Evolutionary conservation across 148 eudicot genomes (phyloP).

Genomic region (Cornus suecica): DNA sequence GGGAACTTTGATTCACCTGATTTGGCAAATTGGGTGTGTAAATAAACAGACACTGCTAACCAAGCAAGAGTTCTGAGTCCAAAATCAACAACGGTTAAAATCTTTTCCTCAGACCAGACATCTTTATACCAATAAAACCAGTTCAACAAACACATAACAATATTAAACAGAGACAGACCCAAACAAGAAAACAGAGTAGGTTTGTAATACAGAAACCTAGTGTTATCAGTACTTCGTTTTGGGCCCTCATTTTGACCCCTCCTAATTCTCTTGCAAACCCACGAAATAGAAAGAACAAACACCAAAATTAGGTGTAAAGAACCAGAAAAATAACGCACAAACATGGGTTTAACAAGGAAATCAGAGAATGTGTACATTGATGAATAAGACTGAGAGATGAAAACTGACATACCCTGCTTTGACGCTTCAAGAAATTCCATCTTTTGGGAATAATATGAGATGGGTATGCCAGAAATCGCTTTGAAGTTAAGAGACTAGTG

Average conservation of each 20-base stretch:
- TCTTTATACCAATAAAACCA: neutral
- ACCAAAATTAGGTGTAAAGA: conserved; percentile 12
- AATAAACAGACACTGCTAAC: neutral
- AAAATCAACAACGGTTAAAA: neutral
- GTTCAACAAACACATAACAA: neutral
- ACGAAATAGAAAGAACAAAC: conserved; percentile 1
- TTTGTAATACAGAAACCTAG: neutral
- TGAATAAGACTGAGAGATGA: neutral
- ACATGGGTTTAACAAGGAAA: conserved; percentile 12
- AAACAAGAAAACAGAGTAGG: neutral
- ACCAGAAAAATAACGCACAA: conserved; percentile 9
- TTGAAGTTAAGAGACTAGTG: neutral
- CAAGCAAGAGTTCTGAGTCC: neutral
- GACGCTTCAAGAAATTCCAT: neutral
- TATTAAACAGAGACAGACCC: neutral
- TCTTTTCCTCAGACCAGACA: neutral
- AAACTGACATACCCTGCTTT: neutral
- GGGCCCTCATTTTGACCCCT: conserved; percentile 13
- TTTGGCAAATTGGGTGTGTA: neutral
- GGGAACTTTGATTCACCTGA: neutral
- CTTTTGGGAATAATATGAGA: neutral
- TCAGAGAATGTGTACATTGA: neutral
- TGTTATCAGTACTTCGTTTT: neutral
- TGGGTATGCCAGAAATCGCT: neutral
- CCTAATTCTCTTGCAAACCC: conserved; percentile 5